Conservation (phyloP, 352 stramenopile species). For the Globisporangium carolinianum region DNA sequence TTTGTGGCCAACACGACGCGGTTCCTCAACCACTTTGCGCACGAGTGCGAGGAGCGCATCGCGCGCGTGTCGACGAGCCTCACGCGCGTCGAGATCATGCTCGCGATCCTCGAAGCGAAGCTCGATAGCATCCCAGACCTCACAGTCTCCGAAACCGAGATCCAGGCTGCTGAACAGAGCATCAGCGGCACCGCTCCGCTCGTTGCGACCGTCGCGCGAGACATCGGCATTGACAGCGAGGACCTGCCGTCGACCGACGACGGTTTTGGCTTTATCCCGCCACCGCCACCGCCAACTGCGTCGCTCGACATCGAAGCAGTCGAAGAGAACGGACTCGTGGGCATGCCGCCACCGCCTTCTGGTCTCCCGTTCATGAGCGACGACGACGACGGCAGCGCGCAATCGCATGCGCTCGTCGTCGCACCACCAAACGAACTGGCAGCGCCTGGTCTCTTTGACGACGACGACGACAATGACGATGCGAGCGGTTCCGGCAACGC, state of each 20-base stretch:
- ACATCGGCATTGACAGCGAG: constrained; percentile 58
- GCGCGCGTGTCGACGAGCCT: constrained; percentile 60
- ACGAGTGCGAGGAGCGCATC: constrained; percentile 81
- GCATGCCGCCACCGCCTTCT: constrained; percentile 20
- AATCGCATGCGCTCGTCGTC: constrained; percentile 25
- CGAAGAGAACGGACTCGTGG: constrained; percentile 10
- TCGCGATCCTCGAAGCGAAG: constrained; percentile 83
- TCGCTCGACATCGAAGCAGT: background rate
- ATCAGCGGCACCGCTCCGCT: constrained; percentile 16
- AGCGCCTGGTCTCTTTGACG: constrained; percentile 12
- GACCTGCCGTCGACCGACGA: constrained; percentile 48
- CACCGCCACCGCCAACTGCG: constrained; percentile 23
- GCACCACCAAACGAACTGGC: constrained; percentile 18
- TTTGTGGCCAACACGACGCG: constrained; percentile 82
- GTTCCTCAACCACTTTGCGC: constrained; percentile 83
- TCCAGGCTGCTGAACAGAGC: constrained; percentile 27
- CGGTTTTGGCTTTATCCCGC: constrained; percentile 18
- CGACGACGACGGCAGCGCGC: constrained; percentile 11
- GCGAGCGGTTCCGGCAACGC: constrained; percentile 12
- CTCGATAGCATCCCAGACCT: constrained; percentile 81
- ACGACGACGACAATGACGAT: constrained; percentile 19
- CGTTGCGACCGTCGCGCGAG: background rate
- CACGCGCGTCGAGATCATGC: constrained; percentile 76
- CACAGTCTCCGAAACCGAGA: constrained; percentile 51
- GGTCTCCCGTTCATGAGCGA: constrained; percentile 20